phyloP scores from a whole-genome alignment of 352 stramenopile species.

The Lagenidium giganteum region DNA sequence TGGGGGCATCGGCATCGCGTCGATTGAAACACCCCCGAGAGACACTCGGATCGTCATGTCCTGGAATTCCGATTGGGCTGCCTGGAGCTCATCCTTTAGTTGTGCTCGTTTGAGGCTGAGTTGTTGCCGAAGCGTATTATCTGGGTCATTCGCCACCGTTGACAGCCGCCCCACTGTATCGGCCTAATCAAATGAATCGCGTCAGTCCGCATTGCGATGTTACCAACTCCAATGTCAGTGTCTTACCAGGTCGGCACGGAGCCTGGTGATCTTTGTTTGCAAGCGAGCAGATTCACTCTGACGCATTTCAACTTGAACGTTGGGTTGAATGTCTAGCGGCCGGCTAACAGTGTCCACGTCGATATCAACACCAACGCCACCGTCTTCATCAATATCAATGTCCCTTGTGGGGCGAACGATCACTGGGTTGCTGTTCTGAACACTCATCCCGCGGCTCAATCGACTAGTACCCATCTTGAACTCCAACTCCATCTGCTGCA shows the following conservation, averaged over 20 bases:
- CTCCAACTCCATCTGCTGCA: conserved; percentile 64
- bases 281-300: conserved; percentile 28
- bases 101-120: conserved; percentile 49
- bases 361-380: conserved; percentile 31
- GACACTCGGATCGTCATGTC: conserved; percentile 18
- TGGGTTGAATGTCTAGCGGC: too few species aligned
- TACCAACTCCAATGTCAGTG: too few species aligned
- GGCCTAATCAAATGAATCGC: conserved; percentile 22
- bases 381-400: conserved; percentile 18
- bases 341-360: conserved; percentile 46
- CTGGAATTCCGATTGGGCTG: conserved; percentile 49
- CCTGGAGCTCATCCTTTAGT: conserved; percentile 73
- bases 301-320: too few species aligned
- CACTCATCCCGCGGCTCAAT: too few species aligned
- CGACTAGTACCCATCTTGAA: too few species aligned
- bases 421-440: too few species aligned
- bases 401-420: conserved; percentile 14
- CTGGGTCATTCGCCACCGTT: conserved; percentile 46
- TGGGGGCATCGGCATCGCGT: too few species aligned
- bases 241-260: conserved; percentile 35
- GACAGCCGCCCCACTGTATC: conserved; percentile 62
- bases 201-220: too few species aligned
- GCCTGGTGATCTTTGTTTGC: conserved; percentile 37
- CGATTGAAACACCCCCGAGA: conserved; percentile 5
- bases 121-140: conserved; percentile 30